Evolutionary conservation across 768 basidiomycete species (phyloP).

Genomic region (Xerocomus potaroensis): DNA sequence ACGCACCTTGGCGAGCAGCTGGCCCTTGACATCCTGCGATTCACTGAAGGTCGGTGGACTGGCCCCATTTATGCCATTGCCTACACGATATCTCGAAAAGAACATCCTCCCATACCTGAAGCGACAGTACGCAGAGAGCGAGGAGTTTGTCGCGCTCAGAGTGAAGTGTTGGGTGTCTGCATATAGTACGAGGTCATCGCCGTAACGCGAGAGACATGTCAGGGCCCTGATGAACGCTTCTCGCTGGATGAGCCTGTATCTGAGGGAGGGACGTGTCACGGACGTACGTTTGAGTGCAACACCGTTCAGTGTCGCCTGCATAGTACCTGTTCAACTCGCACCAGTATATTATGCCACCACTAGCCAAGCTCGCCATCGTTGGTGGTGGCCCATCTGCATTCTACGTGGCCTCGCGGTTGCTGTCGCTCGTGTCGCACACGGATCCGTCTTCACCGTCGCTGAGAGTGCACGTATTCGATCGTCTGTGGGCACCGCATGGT

Average conservation of each 20-base stretch:
- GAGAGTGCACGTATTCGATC: constrained; percentile 85
- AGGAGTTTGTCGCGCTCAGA: constrained; percentile 72
- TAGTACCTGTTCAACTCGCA: constrained; percentile 23
- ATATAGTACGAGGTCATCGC: constrained; percentile 72
- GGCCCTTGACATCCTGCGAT: constrained; percentile 54
- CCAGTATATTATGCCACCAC: constrained; percentile 12
- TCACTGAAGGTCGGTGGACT: constrained; percentile 22
- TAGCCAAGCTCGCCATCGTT: constrained; percentile 78
- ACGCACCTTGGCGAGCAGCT: constrained; percentile 64
- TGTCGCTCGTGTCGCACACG: constrained; percentile 51
- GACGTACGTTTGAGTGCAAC: constrained; percentile 46
- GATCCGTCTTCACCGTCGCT: constrained; percentile 34
- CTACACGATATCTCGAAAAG: constrained; percentile 64
- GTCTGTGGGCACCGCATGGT: constrained; percentile 92
- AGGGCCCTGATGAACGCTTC: constrained; percentile 73
- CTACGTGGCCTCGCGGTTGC: constrained; percentile 85
- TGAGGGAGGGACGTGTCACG: constrained; percentile 3
- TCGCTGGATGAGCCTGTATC: constrained; percentile 22
- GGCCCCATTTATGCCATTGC: constrained; percentile 12
- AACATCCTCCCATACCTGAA: constrained; percentile 66
- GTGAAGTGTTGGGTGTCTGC: constrained; percentile 58
- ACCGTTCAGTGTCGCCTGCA: constrained; percentile 69
- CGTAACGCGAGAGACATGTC: constrained; percentile 74
- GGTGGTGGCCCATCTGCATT: constrained; percentile 98
- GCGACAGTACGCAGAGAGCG: constrained; percentile 77